phyloP scores from a whole-genome alignment of 2,329 filamentous ascomycete species.

The Elsinoe ampelina region DNA sequence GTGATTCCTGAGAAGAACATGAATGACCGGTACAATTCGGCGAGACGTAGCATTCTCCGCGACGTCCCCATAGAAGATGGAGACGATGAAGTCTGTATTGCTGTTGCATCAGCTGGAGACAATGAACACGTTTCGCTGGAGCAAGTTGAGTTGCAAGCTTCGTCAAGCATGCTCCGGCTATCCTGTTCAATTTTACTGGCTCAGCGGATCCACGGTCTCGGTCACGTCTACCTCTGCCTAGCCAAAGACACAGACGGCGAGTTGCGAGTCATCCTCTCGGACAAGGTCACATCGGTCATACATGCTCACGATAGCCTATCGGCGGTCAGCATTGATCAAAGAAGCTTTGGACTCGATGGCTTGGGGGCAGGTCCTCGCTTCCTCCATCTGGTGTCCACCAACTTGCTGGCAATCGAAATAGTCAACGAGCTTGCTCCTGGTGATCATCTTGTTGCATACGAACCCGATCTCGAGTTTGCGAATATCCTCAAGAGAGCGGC shows the following conservation, averaged over 20 bases:
- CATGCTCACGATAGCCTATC: background rate
- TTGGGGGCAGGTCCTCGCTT: background rate
- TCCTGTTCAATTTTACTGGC: background rate
- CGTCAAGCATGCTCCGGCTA: background rate
- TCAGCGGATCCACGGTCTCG: background rate
- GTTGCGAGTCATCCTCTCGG: background rate
- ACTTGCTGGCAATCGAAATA: background rate
- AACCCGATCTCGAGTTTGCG: background rate
- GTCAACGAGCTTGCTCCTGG: background rate
- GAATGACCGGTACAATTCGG: conserved; percentile 23
- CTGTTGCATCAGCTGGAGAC: background rate
- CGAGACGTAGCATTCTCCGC: conserved; percentile 18
- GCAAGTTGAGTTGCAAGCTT: background rate
- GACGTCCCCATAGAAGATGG: background rate
- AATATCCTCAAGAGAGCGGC: background rate
- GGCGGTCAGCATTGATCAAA: background rate
- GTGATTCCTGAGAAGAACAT: conserved; percentile 18
- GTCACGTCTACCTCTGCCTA: background rate
- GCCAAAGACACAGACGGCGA: background rate
- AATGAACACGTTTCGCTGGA: background rate
- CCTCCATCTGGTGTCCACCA: background rate
- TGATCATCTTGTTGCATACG: background rate
- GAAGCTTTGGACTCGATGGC: background rate
- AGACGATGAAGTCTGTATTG: too few relatives aligned
- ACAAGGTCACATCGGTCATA: background rate